phyloP scores from a whole-genome alignment of 139 green algal species.

The Coelastrella sp. region DNA sequence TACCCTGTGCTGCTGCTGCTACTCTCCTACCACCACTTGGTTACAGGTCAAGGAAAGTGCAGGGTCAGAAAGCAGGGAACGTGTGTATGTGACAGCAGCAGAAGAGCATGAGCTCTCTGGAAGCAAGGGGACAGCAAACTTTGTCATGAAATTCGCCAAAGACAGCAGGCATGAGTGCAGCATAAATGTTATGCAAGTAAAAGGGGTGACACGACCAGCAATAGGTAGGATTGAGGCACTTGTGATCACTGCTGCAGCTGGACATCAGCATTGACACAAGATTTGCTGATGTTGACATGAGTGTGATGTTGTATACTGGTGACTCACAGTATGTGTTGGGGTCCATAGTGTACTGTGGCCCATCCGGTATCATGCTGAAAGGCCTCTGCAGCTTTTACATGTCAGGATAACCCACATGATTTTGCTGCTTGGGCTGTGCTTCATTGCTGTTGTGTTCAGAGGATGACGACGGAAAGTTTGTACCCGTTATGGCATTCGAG shows the following conservation, averaged over 20 bases:
- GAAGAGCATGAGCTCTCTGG: constrained; percentile 71
- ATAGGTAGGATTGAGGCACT: constrained; percentile 8
- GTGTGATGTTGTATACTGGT: too few relatives aligned
- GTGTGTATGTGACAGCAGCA: constrained; percentile 62
- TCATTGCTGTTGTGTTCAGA: constrained; percentile 33
- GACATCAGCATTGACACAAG: too few relatives aligned
- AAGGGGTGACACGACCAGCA: constrained; percentile 64
- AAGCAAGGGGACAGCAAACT: constrained; percentile 78
- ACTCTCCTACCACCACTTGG: neutral
- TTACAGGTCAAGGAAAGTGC: constrained; percentile 74
- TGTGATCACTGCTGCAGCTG: neutral
- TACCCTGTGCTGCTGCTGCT: neutral
- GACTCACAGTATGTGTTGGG: too few relatives aligned
- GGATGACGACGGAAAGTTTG: constrained; percentile 73
- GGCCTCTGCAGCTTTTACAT: too few relatives aligned
- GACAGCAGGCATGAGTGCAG: constrained; percentile 54
- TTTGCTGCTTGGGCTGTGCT: neutral
- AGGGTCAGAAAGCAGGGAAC: constrained; percentile 63
- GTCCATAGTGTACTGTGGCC: too few relatives aligned
- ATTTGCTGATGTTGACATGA: too few relatives aligned
- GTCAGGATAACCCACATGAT: too few relatives aligned
- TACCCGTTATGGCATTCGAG: constrained; percentile 85
- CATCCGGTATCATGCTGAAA: too few relatives aligned
- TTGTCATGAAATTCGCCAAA: constrained; percentile 76
- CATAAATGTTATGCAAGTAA: constrained; percentile 75